phyloP scores from a whole-genome alignment of 345 rosid species.

The Carallia brachiata region DNA sequence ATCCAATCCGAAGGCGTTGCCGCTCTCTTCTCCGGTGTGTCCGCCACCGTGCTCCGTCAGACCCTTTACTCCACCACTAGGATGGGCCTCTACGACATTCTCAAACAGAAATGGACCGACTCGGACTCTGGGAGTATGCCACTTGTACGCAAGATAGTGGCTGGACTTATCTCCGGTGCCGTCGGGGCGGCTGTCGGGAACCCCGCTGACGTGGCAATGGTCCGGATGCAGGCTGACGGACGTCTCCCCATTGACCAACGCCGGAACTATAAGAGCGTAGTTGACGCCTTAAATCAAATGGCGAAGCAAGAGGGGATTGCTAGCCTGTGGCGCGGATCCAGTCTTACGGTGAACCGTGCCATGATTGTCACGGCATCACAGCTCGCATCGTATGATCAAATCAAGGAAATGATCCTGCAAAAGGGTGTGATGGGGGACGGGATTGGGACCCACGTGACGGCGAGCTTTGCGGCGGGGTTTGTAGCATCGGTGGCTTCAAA shows the following conservation, averaged over 20 bases:
- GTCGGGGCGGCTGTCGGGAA: constrained; percentile 14
- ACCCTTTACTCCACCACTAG: constrained; percentile 22
- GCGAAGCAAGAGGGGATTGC: constrained; percentile 17
- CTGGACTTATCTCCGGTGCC: constrained; percentile 8
- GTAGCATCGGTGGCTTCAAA: constrained; percentile 24
- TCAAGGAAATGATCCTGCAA: constrained; percentile 17
- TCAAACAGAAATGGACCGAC: constrained; percentile 14
- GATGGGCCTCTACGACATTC: constrained; percentile 19
- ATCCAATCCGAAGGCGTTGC: constrained; percentile 14
- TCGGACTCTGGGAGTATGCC: constrained; percentile 3
- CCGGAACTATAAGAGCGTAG: constrained; percentile 15
- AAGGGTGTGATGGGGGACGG: constrained; percentile 19
- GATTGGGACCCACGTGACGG: constrained; percentile 16
- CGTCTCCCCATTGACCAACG: constrained; percentile 17
- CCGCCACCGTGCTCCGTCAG: constrained; percentile 17
- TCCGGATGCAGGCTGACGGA: constrained; percentile 22
- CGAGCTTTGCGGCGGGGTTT: constrained; percentile 14
- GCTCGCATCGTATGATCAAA: constrained; percentile 16
- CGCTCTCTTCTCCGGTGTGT: constrained; percentile 15
- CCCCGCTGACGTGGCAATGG: constrained; percentile 23
- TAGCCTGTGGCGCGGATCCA: constrained; percentile 15
- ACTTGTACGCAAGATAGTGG: constrained; percentile 9
- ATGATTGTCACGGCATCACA: constrained; percentile 23
- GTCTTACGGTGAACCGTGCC: constrained; percentile 11
- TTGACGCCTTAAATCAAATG: constrained; percentile 19